Percentiles rank a stretch among this genome's conserved stretches.
Evolutionary conservation across 371 early-diverging fungal species (phyloP).

Genomic region (Syncephalastrum racemosum): DNA sequence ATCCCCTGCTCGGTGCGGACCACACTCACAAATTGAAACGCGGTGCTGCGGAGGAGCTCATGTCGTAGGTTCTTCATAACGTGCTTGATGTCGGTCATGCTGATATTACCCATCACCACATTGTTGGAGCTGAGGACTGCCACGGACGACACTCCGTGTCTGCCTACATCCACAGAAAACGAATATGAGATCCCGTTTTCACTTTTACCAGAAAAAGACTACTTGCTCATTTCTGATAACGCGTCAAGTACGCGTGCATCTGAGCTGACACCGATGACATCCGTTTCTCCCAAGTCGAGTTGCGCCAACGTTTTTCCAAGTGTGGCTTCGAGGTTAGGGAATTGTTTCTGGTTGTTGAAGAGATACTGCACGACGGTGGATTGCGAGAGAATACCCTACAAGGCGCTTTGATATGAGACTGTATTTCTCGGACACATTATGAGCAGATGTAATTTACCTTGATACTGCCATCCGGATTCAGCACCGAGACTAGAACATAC

Average conservation of each 20-base stretch:
- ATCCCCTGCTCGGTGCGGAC: conserved; percentile 51
- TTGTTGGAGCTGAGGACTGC: conserved; percentile 61
- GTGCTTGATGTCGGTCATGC: conserved; percentile 70
- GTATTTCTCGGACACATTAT: neutral
- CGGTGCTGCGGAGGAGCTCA: conserved; percentile 49
- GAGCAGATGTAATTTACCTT: conserved; percentile 26
- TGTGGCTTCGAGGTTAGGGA: conserved; percentile 33
- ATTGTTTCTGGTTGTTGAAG: conserved; percentile 46
- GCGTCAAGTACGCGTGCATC: conserved; percentile 59
- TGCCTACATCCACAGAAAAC: conserved; percentile 32
- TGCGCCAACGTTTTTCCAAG: conserved; percentile 53
- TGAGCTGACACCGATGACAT: conserved; percentile 55
- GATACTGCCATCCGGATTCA: conserved; percentile 46
- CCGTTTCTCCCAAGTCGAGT: conserved; percentile 50
- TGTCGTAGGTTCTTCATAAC: conserved; percentile 46
- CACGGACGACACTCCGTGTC: conserved; percentile 61
- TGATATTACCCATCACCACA: conserved; percentile 67
- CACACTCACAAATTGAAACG: conserved; percentile 53
- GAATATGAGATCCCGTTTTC: neutral
- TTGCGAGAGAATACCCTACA: conserved; percentile 79
- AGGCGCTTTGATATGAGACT: neutral
- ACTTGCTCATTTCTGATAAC: conserved; percentile 57
- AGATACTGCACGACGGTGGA: conserved; percentile 69
- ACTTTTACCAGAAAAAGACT: neutral
- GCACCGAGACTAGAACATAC: conserved; percentile 54